These are phyloP conservation scores for Musa beccarii DNA, from an alignment of 176 grass and related monocot genomes.

Conservation along the genomic window DNA sequence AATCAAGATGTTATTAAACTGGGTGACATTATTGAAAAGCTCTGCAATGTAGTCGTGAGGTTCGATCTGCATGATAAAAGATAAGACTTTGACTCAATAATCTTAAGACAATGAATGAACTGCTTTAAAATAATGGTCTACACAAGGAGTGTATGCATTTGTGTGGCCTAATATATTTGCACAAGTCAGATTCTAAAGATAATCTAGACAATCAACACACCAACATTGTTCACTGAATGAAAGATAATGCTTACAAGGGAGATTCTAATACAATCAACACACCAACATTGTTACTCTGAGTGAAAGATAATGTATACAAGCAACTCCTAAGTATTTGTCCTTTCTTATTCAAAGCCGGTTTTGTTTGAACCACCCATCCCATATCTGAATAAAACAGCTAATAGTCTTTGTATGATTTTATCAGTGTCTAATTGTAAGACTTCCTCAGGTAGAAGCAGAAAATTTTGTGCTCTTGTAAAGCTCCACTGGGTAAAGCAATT, in stretches of 20 bases:
- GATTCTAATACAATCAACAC: background rate
- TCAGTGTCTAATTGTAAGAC: background rate
- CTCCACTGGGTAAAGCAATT: too few species aligned
- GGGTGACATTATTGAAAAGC: slow-evolving; percentile 67
- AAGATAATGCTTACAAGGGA: background rate
- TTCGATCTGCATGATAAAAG: slow-evolving; percentile 57
- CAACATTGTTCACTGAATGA: background rate
- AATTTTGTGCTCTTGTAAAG: background rate
- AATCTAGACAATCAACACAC: background rate
- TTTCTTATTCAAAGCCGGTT: background rate
- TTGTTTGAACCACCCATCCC: background rate
- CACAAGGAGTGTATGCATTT: slow-evolving; percentile 8
- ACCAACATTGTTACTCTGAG: background rate
- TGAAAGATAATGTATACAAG: background rate
- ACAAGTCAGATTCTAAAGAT: background rate
- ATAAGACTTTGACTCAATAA: background rate
- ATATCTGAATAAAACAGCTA: too few species aligned
- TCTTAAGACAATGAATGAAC: background rate
- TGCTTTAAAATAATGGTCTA: background rate
- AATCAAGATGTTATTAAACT: slow-evolving; percentile 87
- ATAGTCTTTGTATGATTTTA: background rate
- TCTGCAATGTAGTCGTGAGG: slow-evolving; percentile 95
- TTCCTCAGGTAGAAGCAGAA: background rate
- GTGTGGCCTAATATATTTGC: too few species aligned
- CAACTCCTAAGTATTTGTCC: background rate